Conservation (phyloP, 768 basidiomycete species). For the Hirschioporus abietinus region DNA sequence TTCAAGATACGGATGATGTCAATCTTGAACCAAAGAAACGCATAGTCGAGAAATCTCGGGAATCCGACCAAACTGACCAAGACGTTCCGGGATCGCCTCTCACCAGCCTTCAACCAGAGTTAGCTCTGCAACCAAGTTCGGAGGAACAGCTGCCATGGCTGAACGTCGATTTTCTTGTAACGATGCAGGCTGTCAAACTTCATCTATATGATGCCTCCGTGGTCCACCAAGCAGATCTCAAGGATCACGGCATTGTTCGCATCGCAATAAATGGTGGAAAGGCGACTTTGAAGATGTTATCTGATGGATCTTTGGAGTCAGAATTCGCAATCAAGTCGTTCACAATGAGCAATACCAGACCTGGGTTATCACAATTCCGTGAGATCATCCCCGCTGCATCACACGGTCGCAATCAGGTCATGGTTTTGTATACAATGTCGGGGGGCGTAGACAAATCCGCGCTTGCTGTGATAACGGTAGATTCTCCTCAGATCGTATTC, state of each 20-base stretch:
- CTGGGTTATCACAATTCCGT: slow-evolving; percentile 78
- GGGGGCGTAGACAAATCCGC: slow-evolving; percentile 51
- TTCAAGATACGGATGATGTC: background rate
- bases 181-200: slow-evolving; percentile 66
- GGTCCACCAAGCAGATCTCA: slow-evolving; percentile 48
- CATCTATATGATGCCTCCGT: slow-evolving; percentile 80
- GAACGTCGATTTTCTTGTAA: slow-evolving; percentile 67
- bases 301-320: slow-evolving; percentile 79
- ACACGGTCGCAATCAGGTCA: slow-evolving; percentile 87
- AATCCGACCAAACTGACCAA: slow-evolving; percentile 8
- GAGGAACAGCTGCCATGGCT: slow-evolving; percentile 44
- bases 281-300: slow-evolving; percentile 74
- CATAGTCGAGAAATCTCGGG: background rate
- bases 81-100: slow-evolving; percentile 19
- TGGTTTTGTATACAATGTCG: slow-evolving; percentile 82
- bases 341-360: slow-evolving; percentile 83
- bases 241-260: slow-evolving; percentile 76
- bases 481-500: slow-evolving; percentile 90
- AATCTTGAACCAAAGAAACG: background rate
- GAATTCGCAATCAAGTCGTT: slow-evolving; percentile 88
- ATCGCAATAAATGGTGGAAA: slow-evolving; percentile 80
- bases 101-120: slow-evolving; percentile 49
- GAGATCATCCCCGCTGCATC: slow-evolving; percentile 93
- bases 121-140: slow-evolving; percentile 29
- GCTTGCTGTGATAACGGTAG: slow-evolving; percentile 80